phyloP scores from a whole-genome alignment of 352 stramenopile genomes.

The Phytophthora foliorum region DNA sequence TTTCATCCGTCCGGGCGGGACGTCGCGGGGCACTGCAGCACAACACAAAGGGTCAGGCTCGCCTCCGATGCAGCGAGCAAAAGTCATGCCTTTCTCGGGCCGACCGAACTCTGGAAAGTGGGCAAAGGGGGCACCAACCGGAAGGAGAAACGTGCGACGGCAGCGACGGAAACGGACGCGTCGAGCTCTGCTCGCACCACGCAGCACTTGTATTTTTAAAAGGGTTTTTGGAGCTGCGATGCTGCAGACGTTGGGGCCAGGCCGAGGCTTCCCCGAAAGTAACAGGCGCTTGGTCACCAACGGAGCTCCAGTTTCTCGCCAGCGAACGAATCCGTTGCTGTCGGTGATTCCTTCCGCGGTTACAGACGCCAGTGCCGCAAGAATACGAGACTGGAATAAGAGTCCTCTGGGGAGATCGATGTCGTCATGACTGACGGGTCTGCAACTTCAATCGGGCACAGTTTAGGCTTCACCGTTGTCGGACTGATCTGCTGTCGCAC shows the following conservation, averaged over 20 bases:
- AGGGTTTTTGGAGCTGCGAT: neutral
- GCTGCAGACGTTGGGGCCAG: conserved; percentile 1
- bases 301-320: conserved; percentile 19
- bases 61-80: conserved; percentile 60
- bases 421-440: neutral
- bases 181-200: too few species aligned
- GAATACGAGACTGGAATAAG: conserved; percentile 21
- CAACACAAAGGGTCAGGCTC: conserved; percentile 62
- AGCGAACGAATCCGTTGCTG: conserved; percentile 26
- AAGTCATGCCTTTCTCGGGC: conserved; percentile 45
- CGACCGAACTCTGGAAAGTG: conserved; percentile 31
- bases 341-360: conserved; percentile 36
- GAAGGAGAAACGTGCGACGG: conserved; percentile 28
- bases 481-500: neutral
- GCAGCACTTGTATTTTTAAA: conserved; percentile 21
- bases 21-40: conserved; percentile 42
- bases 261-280: conserved; percentile 14
- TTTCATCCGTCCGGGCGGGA: conserved; percentile 45
- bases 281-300: neutral
- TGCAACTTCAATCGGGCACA: conserved; percentile 5
- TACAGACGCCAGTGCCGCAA: conserved; percentile 32
- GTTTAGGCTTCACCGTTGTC: conserved; percentile 7
- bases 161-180: conserved; percentile 46
- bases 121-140: conserved; percentile 7
- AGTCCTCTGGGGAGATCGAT: neutral